Conservation (phyloP, 768 basidiomycete species). For the Floccularia luteovirens region DNA sequence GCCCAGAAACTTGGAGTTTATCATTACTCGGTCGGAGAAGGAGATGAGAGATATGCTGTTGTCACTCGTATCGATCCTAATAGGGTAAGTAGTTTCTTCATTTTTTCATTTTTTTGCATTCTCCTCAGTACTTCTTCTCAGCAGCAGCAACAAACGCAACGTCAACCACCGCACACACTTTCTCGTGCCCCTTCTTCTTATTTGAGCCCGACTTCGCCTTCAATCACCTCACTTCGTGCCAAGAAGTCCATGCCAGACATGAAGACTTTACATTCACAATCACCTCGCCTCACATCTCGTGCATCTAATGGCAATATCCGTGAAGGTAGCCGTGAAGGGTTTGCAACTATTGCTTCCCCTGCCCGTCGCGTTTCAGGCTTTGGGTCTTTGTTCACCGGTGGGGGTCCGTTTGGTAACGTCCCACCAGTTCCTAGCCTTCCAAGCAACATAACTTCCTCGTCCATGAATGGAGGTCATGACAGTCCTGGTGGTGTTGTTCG, state of each 20-base stretch:
- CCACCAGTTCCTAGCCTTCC: constrained; percentile 82
- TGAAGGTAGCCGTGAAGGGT: constrained; percentile 76
- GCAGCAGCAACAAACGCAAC: constrained; percentile 37
- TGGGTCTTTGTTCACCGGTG: constrained; percentile 58
- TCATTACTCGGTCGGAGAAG: constrained; percentile 90
- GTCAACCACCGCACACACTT: constrained; percentile 56
- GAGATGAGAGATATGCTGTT: constrained; percentile 89
- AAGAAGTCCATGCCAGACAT: constrained; percentile 99
- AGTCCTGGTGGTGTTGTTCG: constrained; percentile 56
- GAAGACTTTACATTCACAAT: constrained; percentile 76
- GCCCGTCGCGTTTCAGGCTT: constrained; percentile 74
- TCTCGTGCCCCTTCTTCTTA: constrained; percentile 81
- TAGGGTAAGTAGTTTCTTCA: constrained; percentile 56
- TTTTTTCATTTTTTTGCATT: constrained; percentile 7
- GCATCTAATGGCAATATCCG: constrained; percentile 88
- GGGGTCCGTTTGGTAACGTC: constrained; percentile 40
- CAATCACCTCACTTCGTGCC: constrained; percentile 59
- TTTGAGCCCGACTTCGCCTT: constrained; percentile 43
- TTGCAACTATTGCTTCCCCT: constrained; percentile 80
- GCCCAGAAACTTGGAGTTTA: constrained; percentile 95
- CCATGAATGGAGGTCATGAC: constrained; percentile 38
- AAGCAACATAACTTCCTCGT: constrained; percentile 35
- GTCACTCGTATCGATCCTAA: constrained; percentile 87
- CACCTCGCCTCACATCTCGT: constrained; percentile 72
- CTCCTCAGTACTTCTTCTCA: constrained; percentile 12